phyloP scores from a whole-genome alignment of 2,329 filamentous ascomycete species.

The Dendrostoma leiphaemia region DNA sequence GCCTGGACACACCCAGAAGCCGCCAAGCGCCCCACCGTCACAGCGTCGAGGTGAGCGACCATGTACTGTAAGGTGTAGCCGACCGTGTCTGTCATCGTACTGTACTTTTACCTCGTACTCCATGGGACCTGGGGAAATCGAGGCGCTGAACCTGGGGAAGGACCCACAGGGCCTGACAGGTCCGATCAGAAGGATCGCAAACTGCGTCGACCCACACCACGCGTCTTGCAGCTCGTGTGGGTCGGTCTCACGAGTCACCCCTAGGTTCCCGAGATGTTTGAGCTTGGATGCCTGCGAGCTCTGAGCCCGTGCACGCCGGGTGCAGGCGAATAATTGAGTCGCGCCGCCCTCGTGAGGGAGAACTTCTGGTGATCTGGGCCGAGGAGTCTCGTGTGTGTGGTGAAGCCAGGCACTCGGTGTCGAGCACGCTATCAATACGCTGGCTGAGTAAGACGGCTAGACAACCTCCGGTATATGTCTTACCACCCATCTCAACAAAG shows the following conservation, averaged over 20 bases:
- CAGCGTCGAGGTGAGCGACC: background rate
- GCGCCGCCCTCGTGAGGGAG: too few species aligned
- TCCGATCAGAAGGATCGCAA: background rate
- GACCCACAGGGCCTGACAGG: background rate
- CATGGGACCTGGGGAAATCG: too few species aligned
- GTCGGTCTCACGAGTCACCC: constrained; percentile 13
- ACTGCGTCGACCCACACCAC: background rate
- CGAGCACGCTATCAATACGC: background rate
- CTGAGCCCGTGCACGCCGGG: background rate
- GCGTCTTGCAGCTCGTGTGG: constrained; percentile 15
- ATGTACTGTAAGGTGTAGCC: too few species aligned
- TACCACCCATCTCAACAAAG: constrained; percentile 2
- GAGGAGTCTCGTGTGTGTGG: background rate
- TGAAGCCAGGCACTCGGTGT: background rate
- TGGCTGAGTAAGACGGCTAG: constrained; percentile 14
- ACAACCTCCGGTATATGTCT: constrained; percentile 7
- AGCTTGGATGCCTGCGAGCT: background rate
- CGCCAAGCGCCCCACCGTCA: background rate
- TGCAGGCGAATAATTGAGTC: background rate
- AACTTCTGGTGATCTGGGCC: too few species aligned
- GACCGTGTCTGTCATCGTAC: too few species aligned
- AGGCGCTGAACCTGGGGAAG: too few species aligned
- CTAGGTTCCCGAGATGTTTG: constrained; percentile 6
- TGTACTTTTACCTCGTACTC: too few species aligned
- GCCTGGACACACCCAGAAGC: background rate